Base-by-base conservation (phyloP, 106 monocot genomes). In the Ottelia alismoides region DNA sequence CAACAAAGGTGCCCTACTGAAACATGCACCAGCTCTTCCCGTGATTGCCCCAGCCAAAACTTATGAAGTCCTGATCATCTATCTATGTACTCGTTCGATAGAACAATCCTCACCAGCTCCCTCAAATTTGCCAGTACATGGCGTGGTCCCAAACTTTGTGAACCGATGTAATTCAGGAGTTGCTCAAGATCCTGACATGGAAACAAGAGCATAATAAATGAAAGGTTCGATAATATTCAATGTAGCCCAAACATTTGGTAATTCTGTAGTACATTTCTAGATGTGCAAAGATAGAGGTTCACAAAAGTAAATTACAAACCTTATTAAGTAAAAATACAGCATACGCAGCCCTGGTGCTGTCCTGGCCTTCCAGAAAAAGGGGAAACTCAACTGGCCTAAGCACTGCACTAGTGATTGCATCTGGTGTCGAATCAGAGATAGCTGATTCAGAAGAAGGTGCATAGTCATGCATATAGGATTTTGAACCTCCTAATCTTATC, bases 281-380 rank as follows among this genome's bases (percentile, higher is more conserved):
- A 43, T 43, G 16, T 43, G 16, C 16, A 43, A 43, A 43, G 40
- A 43, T 16, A 43, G 40, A 43, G 16, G 16, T 43, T 20, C 11
- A 49, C 7, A 11, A 50, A 1, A 1, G 24, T 4, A 17, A 56
- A 3, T 61, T 22, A 44, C 62, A n/a, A 43, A 99, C 90, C 98
- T 90, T 99, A 52, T 99, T 99, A 47, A 90, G 58, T 64, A 90
- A 74, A 59, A 99, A 99, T 30, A 99, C 74, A 31, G 90, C 90
- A 57, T 99, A 90, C 17, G 98, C 72, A 57, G 98, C 79, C 71
- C 77, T 79, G 20, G 98, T 99, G 30, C 82, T 70, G 53, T 99
- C 90, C 54, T 90, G 98, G n/a, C 82, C 86, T 59, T 99, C 98
- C 27, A 86, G 55, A 67, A 90, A 99, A 7, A 99, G 77, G 22